A percentile compares a stretch with the other conserved stretches of the same genome.
These are phyloP conservation scores for Avicennia marina DNA, from an alignment of 257 asterid genomes.

Conservation along the genomic window DNA sequence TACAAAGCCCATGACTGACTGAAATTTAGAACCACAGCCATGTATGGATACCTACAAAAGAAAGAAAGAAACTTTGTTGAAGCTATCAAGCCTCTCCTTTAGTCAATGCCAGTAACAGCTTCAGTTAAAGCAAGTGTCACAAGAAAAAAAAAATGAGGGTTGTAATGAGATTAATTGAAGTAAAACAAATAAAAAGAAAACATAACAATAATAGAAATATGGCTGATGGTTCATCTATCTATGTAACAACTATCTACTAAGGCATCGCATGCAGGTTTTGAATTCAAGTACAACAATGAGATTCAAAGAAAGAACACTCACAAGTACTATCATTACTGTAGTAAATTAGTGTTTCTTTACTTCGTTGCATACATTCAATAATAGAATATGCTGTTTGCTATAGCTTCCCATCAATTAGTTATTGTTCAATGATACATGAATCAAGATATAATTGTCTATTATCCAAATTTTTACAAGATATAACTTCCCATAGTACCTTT, in stretches of 20 bases:
- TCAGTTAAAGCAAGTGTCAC: too few relatives aligned
- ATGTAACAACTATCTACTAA: background rate
- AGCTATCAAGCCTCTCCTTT: constrained; percentile 16
- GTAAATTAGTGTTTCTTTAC: background rate
- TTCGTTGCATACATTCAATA: background rate
- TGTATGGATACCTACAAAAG: constrained; percentile 76
- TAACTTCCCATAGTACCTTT: constrained; percentile 53
- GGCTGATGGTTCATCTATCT: background rate
- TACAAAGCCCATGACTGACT: constrained; percentile 99
- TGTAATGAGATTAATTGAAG: too few relatives aligned
- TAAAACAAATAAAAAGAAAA: too few relatives aligned
- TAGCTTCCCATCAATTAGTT: constrained; percentile 7
- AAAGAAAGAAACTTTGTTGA: constrained; percentile 22
- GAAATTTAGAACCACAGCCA: constrained; percentile 94
- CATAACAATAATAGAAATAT: background rate
- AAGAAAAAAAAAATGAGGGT: too few relatives aligned
- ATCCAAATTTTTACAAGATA: background rate
- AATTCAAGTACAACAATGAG: background rate
- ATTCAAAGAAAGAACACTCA: background rate
- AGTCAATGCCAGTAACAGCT: constrained; percentile 13
- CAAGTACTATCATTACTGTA: background rate
- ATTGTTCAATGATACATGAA: background rate
- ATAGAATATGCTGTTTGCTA: constrained; percentile 11
- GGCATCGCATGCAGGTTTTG: background rate
- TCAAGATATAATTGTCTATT: background rate